phyloP scores from a whole-genome alignment of 257 asterid species.

The Fraxinus cuspidata region DNA sequence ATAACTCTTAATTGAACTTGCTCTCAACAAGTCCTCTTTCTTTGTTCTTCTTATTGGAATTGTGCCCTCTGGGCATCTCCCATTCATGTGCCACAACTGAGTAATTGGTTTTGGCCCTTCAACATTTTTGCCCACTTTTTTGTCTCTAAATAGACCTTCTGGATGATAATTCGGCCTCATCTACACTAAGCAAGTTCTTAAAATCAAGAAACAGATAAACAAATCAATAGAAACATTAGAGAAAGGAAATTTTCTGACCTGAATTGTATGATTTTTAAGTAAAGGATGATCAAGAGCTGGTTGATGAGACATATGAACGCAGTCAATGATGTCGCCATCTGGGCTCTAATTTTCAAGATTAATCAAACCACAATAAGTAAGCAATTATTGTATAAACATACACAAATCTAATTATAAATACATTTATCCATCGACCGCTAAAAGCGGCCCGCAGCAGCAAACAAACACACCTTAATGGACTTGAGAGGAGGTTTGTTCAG shows the following conservation, averaged over 20 bases:
- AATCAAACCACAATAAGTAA: neutral
- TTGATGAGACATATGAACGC: constrained; percentile 68
- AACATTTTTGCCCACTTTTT: constrained; percentile 31
- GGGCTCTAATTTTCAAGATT: constrained; percentile 58
- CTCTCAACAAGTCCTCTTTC: constrained; percentile 63
- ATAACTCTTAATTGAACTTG: constrained; percentile 55
- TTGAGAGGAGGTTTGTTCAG: constrained; percentile 66
- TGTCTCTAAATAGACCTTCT: constrained; percentile 51
- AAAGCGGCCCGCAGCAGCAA: too few relatives aligned
- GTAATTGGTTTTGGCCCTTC: constrained; percentile 36
- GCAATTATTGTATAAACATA: constrained; percentile 1
- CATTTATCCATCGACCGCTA: neutral
- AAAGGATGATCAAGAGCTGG: constrained; percentile 87
- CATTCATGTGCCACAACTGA: constrained; percentile 75
- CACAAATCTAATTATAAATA: neutral
- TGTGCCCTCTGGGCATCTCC: constrained; percentile 75
- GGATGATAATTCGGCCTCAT: constrained; percentile 84
- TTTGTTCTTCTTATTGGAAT: constrained; percentile 80
- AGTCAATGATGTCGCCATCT: constrained; percentile 93
- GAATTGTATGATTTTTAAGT: constrained; percentile 68
- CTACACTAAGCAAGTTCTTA: constrained; percentile 34
- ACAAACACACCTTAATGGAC: constrained; percentile 59
- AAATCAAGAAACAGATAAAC: constrained; percentile 9
- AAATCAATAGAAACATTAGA: neutral
- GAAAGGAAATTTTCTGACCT: constrained; percentile 37